These are phyloP conservation scores for Kokia cookei DNA, from an alignment of 441 rosid species.

Conservation along the genomic window DNA sequence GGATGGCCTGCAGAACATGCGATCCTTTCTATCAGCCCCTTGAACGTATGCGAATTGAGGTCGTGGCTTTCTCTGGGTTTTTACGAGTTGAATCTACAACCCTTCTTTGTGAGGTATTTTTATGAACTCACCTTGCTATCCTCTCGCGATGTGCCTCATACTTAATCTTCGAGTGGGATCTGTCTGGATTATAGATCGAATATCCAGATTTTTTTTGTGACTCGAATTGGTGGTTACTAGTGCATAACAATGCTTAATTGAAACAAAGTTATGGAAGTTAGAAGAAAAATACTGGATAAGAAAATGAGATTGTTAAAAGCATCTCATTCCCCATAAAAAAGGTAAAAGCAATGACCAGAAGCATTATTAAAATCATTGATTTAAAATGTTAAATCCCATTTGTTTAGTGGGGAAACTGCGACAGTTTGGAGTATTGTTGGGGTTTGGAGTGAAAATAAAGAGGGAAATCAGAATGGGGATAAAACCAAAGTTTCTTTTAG, in stretches of 20 bases:
- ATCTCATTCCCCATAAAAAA: slow-evolving; percentile 20
- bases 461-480: not conserved
- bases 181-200: too few species aligned
- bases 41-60: too few species aligned
- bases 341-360: slow-evolving; percentile 18
- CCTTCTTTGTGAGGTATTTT: too few species aligned
- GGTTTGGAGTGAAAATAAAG: not conserved
- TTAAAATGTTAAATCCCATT: slow-evolving; percentile 8
- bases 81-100: too few species aligned
- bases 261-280: not conserved
- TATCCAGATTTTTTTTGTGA: too few species aligned
- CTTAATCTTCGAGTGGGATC: too few species aligned
- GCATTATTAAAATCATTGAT: slow-evolving; percentile 16
- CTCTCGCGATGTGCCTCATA: too few species aligned
- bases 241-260: not conserved
- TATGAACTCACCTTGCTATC: too few species aligned
- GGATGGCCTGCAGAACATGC: too few species aligned
- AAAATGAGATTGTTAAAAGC: slow-evolving; percentile 23
- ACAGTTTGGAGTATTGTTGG: slow-evolving; percentile 12
- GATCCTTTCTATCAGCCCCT: too few species aligned
- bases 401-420: slow-evolving; percentile 6
- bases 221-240: too few species aligned
- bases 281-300: not conserved
- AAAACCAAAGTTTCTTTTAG: slow-evolving; percentile 10
- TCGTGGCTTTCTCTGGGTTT: too few species aligned